Evolutionary conservation across 169 alveolate species (phyloP), one percentile per base, ranked within the genome.

Genomic region (Plasmodium chabaudi): DNA sequence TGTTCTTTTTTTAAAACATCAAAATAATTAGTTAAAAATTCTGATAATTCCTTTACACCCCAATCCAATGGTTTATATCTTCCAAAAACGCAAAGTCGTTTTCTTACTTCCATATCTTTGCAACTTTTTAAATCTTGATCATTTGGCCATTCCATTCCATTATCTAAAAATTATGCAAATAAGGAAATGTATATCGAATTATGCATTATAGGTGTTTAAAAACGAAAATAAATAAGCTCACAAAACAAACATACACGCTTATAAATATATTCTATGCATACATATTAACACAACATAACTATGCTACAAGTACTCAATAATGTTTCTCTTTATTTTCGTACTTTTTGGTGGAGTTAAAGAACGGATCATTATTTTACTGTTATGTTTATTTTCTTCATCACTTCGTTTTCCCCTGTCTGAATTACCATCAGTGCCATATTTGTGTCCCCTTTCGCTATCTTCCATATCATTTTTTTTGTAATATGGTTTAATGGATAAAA

Each of bases 131-230:
- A 55, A 34, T 75, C 88, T 5, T 23, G 67, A n/a, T 75, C 46
- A 15, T 9, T 34, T 47, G 88, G 88, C 88, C 88, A 75, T 23
- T 75, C 88, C 47, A 75, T 27, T 47, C 88, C 88, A n/a, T 75
- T 27, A 47, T 63, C 88, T 74, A 63, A 42, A 9, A 42, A 9
- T 39, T 15, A 9, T 13, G 15, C 5, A 27, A 34, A 3, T 34
- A 61, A 9, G 17, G 3, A 9, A 63, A 5, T 34, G 42, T 7
- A 56, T 7, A 56, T 56, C 39, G 64, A 56, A 56, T 56, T 17
- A 56, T 61, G 42, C 15, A 23, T 21, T 21, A 23, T 15, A 51
- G 21, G 19, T 10, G 9, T 2, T 5, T 12, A 69, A 46, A 17
- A 49, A 9, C 34, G 17, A 25, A 2, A 49, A 25, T n/a, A 9